Base-by-base conservation (phyloP, 768 basidiomycete genomes). In the Pleurotus giganteus region DNA sequence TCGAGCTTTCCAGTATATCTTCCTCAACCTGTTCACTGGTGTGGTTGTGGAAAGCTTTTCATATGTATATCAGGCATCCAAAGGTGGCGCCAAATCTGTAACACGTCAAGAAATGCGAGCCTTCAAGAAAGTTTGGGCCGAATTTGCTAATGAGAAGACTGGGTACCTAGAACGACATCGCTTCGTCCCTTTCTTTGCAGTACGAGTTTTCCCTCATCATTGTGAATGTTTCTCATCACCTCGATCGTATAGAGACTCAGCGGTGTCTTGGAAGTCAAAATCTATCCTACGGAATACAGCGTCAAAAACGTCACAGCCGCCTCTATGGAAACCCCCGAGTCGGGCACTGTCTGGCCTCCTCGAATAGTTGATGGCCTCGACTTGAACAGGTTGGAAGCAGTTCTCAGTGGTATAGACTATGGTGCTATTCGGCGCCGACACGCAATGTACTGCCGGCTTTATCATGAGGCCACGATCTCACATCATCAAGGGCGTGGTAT, bases 21-120 rank as follows among this genome's bases (percentile, higher is more conserved):
- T 98, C 68, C 82, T 90, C 59, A 97, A 96, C 71, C 85, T 97
- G 86, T 95, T 95, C 68, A 94, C 92, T 70, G 92, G 91, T 89
- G 91, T 95, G 57, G 88, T 96, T 52, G 94, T 96, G 61, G 89
- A 98, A 70, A 94, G 88, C 65, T 98, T 98, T 70, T 91, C 92
- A 17, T 97, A 95, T 68, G 91, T 97, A 6, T 96, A 94, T 72
- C 92, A 95, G 70, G 80, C 87, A 28, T 86, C 89, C 8, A 85
- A 88, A 4, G 86, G 86, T 19, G 86, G 86, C n/a, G 83, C 88
- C 15, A 89, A 83, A 58, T 83, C 86, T 0, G 85, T 98, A 49
- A 89, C 87, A n/a, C 80, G 96, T 47, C 89, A 93, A 60, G 88
- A 97, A 66, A 96, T 98, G 85, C 85, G 96, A 29, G 75, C 85